phyloP scores from a whole-genome alignment of 306 rosid genomes.

The Ziziphus jujuba region DNA sequence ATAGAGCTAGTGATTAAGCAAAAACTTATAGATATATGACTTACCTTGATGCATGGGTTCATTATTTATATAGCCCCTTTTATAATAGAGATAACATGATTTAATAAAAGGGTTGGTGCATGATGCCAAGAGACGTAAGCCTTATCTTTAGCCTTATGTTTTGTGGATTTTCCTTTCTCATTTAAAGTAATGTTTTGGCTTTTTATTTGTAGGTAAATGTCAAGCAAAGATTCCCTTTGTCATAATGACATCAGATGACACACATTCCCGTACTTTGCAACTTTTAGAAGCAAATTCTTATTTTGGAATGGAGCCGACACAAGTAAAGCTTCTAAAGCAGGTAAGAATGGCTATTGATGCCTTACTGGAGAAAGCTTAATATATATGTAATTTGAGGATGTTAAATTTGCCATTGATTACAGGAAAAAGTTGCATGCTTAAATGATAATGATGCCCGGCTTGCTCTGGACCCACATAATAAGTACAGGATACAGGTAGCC shows the following conservation, averaged over 20 bases:
- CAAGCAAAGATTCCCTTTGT: constrained; percentile 63
- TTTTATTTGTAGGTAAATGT: constrained; percentile 50
- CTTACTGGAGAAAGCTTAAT: constrained; percentile 17
- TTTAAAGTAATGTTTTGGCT: constrained; percentile 23
- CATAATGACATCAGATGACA: constrained; percentile 97
- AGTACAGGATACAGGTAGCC: constrained; percentile 84
- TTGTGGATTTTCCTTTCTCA: neutral
- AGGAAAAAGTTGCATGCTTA: constrained; percentile 99
- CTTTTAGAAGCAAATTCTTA: constrained; percentile 78
- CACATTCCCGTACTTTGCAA: constrained; percentile 68
- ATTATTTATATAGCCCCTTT: neutral
- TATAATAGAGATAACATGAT: neutral
- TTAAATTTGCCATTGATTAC: constrained; percentile 26
- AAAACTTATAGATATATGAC: neutral
- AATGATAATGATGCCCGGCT: constrained; percentile 94
- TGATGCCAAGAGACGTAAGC: neutral
- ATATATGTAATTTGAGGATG: constrained; percentile 17
- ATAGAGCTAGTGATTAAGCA: neutral
- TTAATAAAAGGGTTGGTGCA: neutral
- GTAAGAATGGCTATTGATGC: constrained; percentile 31
- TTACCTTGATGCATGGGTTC: neutral
- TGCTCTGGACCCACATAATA: constrained; percentile 76
- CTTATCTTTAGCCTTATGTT: neutral
- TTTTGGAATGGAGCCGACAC: constrained; percentile 89
- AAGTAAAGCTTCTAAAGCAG: constrained; percentile 97